Conservation (phyloP, 495 filamentous ascomycete genomes). For the Hypoxylon subgilvum region DNA sequence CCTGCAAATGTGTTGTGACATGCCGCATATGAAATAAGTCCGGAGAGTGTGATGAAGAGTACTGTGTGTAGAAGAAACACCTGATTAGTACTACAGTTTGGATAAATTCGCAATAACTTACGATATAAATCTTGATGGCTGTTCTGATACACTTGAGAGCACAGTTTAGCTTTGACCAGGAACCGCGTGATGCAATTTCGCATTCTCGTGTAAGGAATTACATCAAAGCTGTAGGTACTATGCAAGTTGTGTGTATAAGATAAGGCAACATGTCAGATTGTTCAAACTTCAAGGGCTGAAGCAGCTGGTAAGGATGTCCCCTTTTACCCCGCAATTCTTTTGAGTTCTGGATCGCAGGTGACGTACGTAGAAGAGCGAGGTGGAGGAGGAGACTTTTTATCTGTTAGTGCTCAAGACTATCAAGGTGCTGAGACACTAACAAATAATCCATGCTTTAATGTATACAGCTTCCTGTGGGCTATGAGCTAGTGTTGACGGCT, state of each 20-base stretch:
- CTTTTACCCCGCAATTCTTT: constrained; percentile 36
- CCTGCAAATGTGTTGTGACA: constrained; percentile 1
- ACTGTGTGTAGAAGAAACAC: not conserved
- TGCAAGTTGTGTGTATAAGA: not conserved
- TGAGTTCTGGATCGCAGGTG: constrained; percentile 27
- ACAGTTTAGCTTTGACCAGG: constrained; percentile 7
- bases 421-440: no score
- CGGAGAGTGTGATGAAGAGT: no score
- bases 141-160: no score
- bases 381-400: constrained; percentile 2
- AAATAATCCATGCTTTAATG: constrained; percentile 14
- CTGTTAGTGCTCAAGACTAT: constrained; percentile 21
- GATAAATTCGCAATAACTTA: no score
- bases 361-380: constrained; percentile 31
- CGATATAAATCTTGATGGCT: no score
- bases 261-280: no score
- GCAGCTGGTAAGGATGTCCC: constrained; percentile 17
- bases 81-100: no score
- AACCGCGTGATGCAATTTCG: constrained; percentile 20
- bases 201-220: constrained; percentile 14
- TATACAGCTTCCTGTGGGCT: not conserved
- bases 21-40: not conserved
- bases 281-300: constrained; percentile 16
- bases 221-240: constrained; percentile 25
- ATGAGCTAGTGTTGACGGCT: not conserved